These are phyloP conservation scores for Yamadazyma ubonensis DNA, from an alignment of 805 yeast species.

Conservation along the genomic window DNA sequence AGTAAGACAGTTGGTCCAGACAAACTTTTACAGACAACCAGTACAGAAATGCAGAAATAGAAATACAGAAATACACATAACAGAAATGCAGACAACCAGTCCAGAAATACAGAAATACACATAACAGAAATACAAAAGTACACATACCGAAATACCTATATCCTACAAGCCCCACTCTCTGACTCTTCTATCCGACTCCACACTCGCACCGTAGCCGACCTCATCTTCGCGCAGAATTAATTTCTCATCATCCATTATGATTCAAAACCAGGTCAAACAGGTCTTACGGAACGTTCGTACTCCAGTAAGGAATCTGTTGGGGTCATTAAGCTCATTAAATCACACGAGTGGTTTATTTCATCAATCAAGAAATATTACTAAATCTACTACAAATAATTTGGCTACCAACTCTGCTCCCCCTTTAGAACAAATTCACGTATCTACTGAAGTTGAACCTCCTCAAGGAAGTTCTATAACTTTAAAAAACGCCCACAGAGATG, in stretches of 20 bases:
- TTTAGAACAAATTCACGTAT: conserved; percentile 7
- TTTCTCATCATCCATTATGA: conserved; percentile 2
- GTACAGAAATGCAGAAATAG: no score
- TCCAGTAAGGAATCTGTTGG: not conserved
- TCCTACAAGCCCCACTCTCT: no score
- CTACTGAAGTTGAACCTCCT: conserved; percentile 37
- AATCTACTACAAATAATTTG: conserved; percentile 5
- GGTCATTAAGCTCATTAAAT: no score
- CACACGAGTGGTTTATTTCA: not conserved
- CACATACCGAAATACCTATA: no score
- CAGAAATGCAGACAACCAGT: no score
- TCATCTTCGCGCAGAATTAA: not conserved
- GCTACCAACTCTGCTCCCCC: conserved; percentile 10
- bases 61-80: no score
- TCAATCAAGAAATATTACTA: not conserved
- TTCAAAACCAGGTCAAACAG: not conserved
- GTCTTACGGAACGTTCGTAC: not conserved
- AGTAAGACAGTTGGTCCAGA: no score
- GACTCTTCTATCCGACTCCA: not conserved
- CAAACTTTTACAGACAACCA: no score
- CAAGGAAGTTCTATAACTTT: conserved; percentile 47
- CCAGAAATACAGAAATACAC: no score
- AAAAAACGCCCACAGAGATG: conserved; percentile 46
- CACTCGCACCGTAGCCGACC: not conserved
- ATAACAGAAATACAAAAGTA: no score